Percentiles rank a stretch among this genome's conserved stretches.
Evolutionary conservation across 495 filamentous ascomycete species (phyloP).

Genomic region (Daldinia bambusicola): DNA sequence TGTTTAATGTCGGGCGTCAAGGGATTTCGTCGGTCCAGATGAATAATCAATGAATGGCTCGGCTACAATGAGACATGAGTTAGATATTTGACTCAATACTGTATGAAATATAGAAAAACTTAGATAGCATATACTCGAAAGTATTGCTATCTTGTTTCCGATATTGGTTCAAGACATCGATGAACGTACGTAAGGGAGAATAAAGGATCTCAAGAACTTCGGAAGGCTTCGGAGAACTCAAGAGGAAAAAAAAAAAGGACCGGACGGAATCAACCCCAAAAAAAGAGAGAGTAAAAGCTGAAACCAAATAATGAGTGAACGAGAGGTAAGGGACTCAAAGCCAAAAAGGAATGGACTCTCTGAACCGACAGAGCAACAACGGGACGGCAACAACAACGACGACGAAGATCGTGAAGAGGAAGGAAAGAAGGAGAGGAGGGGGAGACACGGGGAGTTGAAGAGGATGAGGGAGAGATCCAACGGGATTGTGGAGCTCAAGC

Average conservation of each 20-base stretch:
- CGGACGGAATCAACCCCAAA: constrained; percentile 61
- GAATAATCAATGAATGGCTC: constrained; percentile 41
- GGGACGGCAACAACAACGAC: constrained; percentile 54
- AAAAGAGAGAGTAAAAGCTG: constrained; percentile 83
- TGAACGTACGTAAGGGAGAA: constrained; percentile 51
- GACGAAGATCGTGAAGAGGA: constrained; percentile 60
- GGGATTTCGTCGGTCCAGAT: constrained; percentile 35
- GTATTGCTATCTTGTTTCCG: background rate
- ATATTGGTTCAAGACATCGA: constrained; percentile 39
- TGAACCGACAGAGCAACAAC: constrained; percentile 44
- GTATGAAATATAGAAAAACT: constrained; percentile 10
- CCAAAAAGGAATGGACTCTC: constrained; percentile 47
- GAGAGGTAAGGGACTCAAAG: constrained; percentile 47
- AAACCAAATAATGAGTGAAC: constrained; percentile 57
- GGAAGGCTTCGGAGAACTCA: constrained; percentile 45
- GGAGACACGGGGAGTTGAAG: constrained; percentile 41
- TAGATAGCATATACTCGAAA: background rate
- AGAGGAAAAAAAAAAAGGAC: constrained; percentile 54
- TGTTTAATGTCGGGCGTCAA: constrained; percentile 30
- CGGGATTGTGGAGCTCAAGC: constrained; percentile 14
- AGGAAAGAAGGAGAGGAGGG: constrained; percentile 45
- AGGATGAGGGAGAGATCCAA: constrained; percentile 45
- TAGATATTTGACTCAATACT: constrained; percentile 44
- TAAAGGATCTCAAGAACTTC: constrained; percentile 26
- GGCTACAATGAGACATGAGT: constrained; percentile 37